Percentiles rank a stretch among this genome's conserved stretches.
phyloP scores from a whole-genome alignment of 1,284 basidiomycete genomes.

The Megacollybia platyphylla region DNA sequence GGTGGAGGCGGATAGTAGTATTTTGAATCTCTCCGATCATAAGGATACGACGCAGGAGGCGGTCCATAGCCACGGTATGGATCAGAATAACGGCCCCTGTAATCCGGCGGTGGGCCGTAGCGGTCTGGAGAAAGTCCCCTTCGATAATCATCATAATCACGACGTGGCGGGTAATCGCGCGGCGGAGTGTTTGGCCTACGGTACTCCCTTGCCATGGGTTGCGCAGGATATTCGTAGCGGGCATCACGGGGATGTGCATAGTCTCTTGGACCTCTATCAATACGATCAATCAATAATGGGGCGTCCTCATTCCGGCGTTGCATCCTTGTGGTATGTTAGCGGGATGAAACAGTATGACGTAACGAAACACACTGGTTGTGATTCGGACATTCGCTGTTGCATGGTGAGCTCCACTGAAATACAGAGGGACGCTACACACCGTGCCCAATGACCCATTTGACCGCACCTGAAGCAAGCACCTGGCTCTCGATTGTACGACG shows the following conservation, averaged over 20 bases:
- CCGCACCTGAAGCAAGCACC: slow-evolving; percentile 80
- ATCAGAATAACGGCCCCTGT: slow-evolving; percentile 37
- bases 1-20: slow-evolving; percentile 30
- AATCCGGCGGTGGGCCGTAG: slow-evolving; percentile 21
- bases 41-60: slow-evolving; percentile 35
- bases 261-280: slow-evolving; percentile 27
- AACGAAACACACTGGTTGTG: slow-evolving; percentile 25
- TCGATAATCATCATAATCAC: slow-evolving; percentile 59
- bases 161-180: slow-evolving; percentile 45
- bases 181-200: slow-evolving; percentile 43
- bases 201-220: slow-evolving; percentile 28
- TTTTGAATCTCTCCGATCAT: slow-evolving; percentile 40
- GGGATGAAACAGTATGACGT: slow-evolving; percentile 12
- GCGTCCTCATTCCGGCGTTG: slow-evolving; percentile 2
- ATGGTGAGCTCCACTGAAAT: slow-evolving; percentile 6
- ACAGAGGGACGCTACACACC: slow-evolving; percentile 29
- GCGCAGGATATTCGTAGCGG: slow-evolving; percentile 43
- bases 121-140: slow-evolving; percentile 26
- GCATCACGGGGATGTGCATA: slow-evolving; percentile 30
- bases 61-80: slow-evolving; percentile 27
- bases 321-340: slow-evolving; percentile 11
- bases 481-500: slow-evolving; percentile 64
- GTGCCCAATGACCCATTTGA: slow-evolving; percentile 74
- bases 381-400: slow-evolving; percentile 60
- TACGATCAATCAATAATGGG: slow-evolving; percentile 41